Percentiles rank a stretch among this genome's conserved stretches.
Evolutionary conservation across 345 rosid genomes (phyloP).

Genomic region (Hypericum androsaemum): DNA sequence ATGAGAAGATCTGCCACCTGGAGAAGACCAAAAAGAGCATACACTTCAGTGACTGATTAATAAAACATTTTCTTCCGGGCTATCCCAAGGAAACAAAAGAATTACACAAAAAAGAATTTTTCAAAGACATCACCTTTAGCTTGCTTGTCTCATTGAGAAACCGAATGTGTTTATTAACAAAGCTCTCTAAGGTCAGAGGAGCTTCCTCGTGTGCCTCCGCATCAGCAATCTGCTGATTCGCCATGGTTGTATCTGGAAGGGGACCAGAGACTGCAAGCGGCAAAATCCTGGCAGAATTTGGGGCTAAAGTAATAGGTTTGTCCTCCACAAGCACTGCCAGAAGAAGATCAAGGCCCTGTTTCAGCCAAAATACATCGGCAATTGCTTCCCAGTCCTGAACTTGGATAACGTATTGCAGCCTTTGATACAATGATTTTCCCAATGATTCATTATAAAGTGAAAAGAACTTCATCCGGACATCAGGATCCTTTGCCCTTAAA

Average conservation of each 20-base stretch:
- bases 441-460: slow-evolving; percentile 78
- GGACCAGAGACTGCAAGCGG: slow-evolving; percentile 51
- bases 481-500: slow-evolving; percentile 90
- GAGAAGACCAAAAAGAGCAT: slow-evolving; percentile 5
- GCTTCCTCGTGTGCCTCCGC: slow-evolving; percentile 64
- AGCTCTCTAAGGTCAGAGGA: slow-evolving; percentile 64
- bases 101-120: slow-evolving; percentile 4
- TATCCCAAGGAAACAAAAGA: neutral
- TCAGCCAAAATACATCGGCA: slow-evolving; percentile 98
- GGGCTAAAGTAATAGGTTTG: slow-evolving; percentile 85
- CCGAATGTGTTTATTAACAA: slow-evolving; percentile 76
- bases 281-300: slow-evolving; percentile 85
- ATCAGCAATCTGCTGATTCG: slow-evolving; percentile 48
- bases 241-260: slow-evolving; percentile 47
- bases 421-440: slow-evolving; percentile 56
- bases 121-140: slow-evolving; percentile 57
- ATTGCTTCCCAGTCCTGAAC: slow-evolving; percentile 97
- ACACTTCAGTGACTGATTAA: neutral
- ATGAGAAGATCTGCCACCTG: slow-evolving; percentile 88
- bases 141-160: slow-evolving; percentile 78
- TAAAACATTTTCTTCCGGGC: neutral
- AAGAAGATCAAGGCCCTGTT: slow-evolving; percentile 97
- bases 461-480: slow-evolving; percentile 76
- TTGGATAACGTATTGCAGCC: slow-evolving; percentile 84
- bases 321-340: slow-evolving; percentile 80